Percentiles rank a stretch among this genome's conserved stretches.
phyloP scores from a whole-genome alignment of 176 grass and related monocot species.

The Lolium perenne region DNA sequence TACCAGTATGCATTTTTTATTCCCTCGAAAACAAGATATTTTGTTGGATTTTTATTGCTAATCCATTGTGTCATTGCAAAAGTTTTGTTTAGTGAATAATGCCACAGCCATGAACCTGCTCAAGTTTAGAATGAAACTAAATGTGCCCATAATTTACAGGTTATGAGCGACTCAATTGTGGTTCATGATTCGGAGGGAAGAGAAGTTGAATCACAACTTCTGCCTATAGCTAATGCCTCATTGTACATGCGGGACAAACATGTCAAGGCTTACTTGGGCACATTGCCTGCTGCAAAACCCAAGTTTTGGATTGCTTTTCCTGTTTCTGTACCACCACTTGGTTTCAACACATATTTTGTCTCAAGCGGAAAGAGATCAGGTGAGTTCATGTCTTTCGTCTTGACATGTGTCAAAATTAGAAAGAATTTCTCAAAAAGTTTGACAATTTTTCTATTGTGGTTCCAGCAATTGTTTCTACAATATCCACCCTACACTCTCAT shows the following conservation, averaged over 20 bases:
- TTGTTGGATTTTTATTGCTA: conserved; percentile 20
- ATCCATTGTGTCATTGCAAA: conserved; percentile 6
- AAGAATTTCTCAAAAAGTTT: conserved; percentile 7
- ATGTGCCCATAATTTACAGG: conserved; percentile 56
- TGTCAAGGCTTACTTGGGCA: conserved; percentile 78
- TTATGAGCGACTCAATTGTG: conserved; percentile 67
- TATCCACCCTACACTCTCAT: conserved; percentile 57
- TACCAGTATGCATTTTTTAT: conserved; percentile 69
- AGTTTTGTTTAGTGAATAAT: conserved; percentile 1
- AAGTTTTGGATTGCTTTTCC: conserved; percentile 96
- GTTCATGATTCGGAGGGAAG: conserved; percentile 86
- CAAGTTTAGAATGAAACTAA: conserved; percentile 28
- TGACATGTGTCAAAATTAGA: conserved; percentile 18
- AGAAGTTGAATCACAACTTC: conserved; percentile 90
- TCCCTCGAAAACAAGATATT: conserved; percentile 14
- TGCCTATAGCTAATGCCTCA: conserved; percentile 67
- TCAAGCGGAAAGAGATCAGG: conserved; percentile 72
- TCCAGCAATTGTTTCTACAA: conserved; percentile 62
- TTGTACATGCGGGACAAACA: conserved; percentile 62
- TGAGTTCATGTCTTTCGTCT: conserved; percentile 38
- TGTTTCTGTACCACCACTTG: conserved; percentile 76
- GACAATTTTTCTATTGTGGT: conserved; percentile 34
- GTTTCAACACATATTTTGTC: conserved; percentile 91
- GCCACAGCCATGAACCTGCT: conserved; percentile 20
- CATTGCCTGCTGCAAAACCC: conserved; percentile 50